A percentile compares a stretch with the other conserved stretches of the same genome.
These are phyloP conservation scores for Oryza glaberrima DNA, from an alignment of 176 grass and related monocot genomes.

Conservation along the genomic window DNA sequence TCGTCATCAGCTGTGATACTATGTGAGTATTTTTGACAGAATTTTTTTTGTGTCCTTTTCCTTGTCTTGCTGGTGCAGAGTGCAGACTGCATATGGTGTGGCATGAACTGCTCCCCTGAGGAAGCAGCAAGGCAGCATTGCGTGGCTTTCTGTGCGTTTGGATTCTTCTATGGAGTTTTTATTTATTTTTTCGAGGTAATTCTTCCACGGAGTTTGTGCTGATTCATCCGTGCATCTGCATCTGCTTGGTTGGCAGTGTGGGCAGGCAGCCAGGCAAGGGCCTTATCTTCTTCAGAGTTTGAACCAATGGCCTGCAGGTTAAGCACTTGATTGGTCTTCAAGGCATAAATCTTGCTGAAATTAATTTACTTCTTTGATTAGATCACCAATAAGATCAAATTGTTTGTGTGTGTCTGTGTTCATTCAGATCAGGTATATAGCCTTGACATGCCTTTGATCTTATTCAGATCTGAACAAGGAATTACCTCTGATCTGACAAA, in stretches of 20 bases:
- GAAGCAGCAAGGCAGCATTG: constrained; percentile 23
- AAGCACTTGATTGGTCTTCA: constrained; percentile 26
- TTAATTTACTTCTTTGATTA: not conserved
- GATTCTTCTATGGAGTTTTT: constrained; percentile 30
- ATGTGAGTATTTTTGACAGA: constrained; percentile 19
- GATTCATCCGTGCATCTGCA: constrained; percentile 26
- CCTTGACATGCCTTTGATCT: not conserved
- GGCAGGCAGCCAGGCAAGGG: constrained; percentile 41
- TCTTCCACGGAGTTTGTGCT: constrained; percentile 22
- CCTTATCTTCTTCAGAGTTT: constrained; percentile 40
- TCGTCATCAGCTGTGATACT: not conserved
- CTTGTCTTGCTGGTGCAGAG: not conserved
- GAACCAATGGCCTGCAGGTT: constrained; percentile 12
- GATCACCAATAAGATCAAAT: not conserved
- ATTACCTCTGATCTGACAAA: not conserved
- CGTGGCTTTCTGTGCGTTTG: constrained; percentile 54
- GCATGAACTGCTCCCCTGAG: constrained; percentile 35
- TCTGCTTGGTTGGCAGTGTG: constrained; percentile 37
- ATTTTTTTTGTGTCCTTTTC: not conserved
- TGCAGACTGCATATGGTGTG: constrained; percentile 28
- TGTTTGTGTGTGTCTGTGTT: not conserved
- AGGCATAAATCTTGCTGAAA: not conserved
- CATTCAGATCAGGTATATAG: not conserved
- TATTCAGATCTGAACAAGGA: constrained; percentile 22
- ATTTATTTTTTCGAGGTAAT: not conserved